Percentiles rank a stretch among this genome's conserved stretches.
phyloP scores from a whole-genome alignment of 179 eudicot genomes.

The Patellifolia procumbens region DNA sequence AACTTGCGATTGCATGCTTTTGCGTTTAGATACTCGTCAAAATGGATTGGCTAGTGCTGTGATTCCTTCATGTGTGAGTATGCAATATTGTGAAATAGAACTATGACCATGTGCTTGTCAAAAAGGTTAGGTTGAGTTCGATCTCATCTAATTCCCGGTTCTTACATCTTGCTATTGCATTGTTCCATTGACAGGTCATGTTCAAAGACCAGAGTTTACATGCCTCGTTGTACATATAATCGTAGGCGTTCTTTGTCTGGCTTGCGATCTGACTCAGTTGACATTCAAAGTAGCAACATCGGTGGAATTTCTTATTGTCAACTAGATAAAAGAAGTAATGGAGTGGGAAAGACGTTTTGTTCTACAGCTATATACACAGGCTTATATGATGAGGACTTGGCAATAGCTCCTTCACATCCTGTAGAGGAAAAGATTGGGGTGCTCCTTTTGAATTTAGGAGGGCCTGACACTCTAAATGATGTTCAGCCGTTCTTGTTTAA shows the following conservation, averaged over 20 bases:
- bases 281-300: constrained; percentile 21
- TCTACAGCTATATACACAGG: constrained; percentile 46
- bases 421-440: constrained; percentile 87
- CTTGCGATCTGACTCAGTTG: constrained; percentile 26
- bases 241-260: constrained; percentile 21
- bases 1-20: not conserved
- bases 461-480: constrained; percentile 88
- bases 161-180: not conserved
- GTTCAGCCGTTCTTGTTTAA: constrained; percentile 94
- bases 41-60: not conserved
- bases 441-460: constrained; percentile 90
- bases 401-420: constrained; percentile 48
- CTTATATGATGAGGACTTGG: constrained; percentile 40
- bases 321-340: constrained; percentile 31
- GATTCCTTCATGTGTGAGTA: not conserved
- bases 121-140: not conserved
- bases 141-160: not conserved
- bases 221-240: constrained; percentile 15
- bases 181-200: constrained; percentile 34
- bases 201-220: constrained; percentile 24
- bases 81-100: not conserved
- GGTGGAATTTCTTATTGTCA: constrained; percentile 25
- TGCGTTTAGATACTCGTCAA: not conserved
- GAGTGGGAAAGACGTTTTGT: constrained; percentile 39
- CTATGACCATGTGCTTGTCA: not conserved